Evolutionary conservation across 2,329 filamentous ascomycete genomes (phyloP).

Genomic region (Ascochyta lentis): DNA sequence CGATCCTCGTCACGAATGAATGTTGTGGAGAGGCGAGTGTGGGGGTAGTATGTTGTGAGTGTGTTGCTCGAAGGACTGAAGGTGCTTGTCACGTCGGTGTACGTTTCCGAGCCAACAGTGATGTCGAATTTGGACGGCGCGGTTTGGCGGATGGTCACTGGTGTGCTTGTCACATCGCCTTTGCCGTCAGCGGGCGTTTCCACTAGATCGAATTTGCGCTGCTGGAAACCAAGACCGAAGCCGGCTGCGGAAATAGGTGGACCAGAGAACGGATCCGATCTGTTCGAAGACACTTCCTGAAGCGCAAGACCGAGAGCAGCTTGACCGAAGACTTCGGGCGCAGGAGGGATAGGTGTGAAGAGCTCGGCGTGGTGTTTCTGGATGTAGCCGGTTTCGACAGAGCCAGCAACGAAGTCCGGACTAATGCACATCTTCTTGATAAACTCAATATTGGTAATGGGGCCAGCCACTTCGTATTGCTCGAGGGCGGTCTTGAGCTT

Average conservation of each 20-base stretch:
- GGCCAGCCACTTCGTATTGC: constrained; percentile 89
- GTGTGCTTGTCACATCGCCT: constrained; percentile 47
- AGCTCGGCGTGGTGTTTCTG: constrained; percentile 83
- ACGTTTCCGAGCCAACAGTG: constrained; percentile 50
- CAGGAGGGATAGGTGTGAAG: constrained; percentile 68
- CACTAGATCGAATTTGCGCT: constrained; percentile 66
- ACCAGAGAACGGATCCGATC: constrained; percentile 51
- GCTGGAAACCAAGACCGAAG: constrained; percentile 67
- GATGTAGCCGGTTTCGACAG: constrained; percentile 96
- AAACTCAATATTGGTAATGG: constrained; percentile 96
- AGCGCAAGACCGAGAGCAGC: constrained; percentile 78
- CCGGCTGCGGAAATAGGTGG: constrained; percentile 52
- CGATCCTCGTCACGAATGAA: constrained; percentile 69
- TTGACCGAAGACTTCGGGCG: constrained; percentile 81
- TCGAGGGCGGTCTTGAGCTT: constrained; percentile 82
- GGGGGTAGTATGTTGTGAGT: constrained; percentile 79
- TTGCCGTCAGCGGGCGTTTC: constrained; percentile 55
- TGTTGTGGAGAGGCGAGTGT: constrained; percentile 79
- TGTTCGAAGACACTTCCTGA: constrained; percentile 44
- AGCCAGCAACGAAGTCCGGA: constrained; percentile 80
- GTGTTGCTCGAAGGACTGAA: constrained; percentile 54
- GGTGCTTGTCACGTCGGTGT: constrained; percentile 56
- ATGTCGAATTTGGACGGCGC: constrained; percentile 60
- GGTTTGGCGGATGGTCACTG: constrained; percentile 61
- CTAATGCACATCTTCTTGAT: constrained; percentile 85